phyloP scores from a whole-genome alignment of 164 flowering plant species.

The Akebia trifoliata region DNA sequence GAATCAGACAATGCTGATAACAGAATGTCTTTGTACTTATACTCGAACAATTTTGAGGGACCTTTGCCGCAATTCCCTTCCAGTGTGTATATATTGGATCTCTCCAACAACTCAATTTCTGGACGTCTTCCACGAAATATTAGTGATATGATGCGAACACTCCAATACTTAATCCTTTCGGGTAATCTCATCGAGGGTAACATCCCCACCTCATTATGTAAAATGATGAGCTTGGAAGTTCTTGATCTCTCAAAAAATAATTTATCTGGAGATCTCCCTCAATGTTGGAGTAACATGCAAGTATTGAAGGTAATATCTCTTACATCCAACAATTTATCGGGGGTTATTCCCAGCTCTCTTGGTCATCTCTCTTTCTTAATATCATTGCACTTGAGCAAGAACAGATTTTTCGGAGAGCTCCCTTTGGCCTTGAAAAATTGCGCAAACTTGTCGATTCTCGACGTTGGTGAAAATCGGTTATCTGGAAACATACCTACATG shows the following conservation, averaged over 20 bases:
- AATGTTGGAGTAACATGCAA: slow-evolving; percentile 16
- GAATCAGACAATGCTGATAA: too few species aligned
- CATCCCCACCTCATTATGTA: slow-evolving; percentile 15
- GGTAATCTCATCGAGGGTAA: too few species aligned
- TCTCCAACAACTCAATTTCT: background rate
- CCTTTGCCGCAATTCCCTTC: background rate
- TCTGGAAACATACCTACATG: background rate
- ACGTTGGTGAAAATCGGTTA: background rate
- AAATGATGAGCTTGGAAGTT: background rate
- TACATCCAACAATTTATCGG: slow-evolving; percentile 19
- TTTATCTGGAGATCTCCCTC: slow-evolving; percentile 23
- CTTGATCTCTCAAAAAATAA: slow-evolving; percentile 20
- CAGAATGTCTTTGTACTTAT: too few species aligned
- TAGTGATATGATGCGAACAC: too few species aligned
- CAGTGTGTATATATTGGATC: slow-evolving; percentile 1
- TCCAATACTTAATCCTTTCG: too few species aligned
- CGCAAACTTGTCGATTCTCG: background rate
- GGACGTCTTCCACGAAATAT: background rate
- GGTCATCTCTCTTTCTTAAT: background rate
- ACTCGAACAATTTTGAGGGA: background rate
- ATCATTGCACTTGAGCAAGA: slow-evolving; percentile 11
- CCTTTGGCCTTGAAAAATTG: background rate
- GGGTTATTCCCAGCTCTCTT: slow-evolving; percentile 21
- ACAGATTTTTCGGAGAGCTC: slow-evolving; percentile 10
- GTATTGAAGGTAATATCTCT: slow-evolving; percentile 7